Percentiles rank a stretch among this genome's conserved stretches.
Conservation (phyloP, 2,329 filamentous ascomycete species). For the Aspergillus sp. region DNA sequence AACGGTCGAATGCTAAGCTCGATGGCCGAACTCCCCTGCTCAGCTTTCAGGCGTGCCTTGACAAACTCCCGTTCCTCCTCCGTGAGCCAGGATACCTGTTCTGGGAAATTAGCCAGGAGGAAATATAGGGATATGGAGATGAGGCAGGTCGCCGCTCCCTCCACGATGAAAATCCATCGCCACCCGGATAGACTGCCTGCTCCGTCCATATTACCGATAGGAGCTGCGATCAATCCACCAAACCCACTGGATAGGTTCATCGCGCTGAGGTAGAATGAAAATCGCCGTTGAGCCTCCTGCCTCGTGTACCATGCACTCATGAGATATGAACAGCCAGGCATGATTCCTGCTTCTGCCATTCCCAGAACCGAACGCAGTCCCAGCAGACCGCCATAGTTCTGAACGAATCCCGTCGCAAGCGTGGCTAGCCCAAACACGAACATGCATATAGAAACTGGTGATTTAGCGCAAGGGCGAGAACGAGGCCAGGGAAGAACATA, state of each 20-base stretch:
- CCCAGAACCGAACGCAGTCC: not conserved
- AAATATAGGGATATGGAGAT: conserved; percentile 45
- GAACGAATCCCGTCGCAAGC: conserved; percentile 1
- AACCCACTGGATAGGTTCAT: conserved; percentile 77
- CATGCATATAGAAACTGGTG: conserved; percentile 4
- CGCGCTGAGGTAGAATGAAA: conserved; percentile 49
- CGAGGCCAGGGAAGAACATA: not conserved
- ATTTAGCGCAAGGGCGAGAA: not conserved
- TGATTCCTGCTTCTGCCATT: conserved; percentile 1
- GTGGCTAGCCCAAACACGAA: conserved; percentile 6
- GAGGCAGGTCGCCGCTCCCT: conserved; percentile 42
- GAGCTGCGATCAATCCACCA: conserved; percentile 71
- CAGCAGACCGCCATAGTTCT: conserved; percentile 1
- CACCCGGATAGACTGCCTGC: conserved; percentile 58
- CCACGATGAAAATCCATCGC: conserved; percentile 71
- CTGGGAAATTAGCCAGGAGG: conserved; percentile 45
- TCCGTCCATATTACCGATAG: conserved; percentile 75
- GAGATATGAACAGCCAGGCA: conserved; percentile 17
- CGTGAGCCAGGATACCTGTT: conserved; percentile 45
- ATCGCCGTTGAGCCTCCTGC: conserved; percentile 47
- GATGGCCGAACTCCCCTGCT: conserved; percentile 44
- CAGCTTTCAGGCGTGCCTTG: conserved; percentile 40
- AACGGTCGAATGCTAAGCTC: conserved; percentile 39
- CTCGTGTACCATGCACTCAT: conserved; percentile 50
- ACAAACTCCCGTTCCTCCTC: conserved; percentile 44